A percentile compares a stretch with the other conserved stretches of the same genome.
These are phyloP conservation scores for Coprinopsis sp. DNA, from an alignment of 768 basidiomycete species.

Conservation along the genomic window DNA sequence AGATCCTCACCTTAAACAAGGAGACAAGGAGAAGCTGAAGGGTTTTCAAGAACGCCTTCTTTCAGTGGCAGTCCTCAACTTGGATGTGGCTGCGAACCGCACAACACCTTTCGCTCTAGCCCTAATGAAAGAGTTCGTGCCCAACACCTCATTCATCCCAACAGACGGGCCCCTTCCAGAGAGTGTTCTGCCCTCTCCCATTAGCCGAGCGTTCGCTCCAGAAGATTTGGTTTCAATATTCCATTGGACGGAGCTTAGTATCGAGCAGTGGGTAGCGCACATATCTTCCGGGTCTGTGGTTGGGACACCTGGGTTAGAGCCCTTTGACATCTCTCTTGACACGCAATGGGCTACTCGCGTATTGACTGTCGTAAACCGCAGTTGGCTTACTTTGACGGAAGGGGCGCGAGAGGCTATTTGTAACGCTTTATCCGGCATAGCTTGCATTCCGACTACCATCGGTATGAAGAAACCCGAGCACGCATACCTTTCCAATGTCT, in stretches of 20 bases:
- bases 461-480: constrained; percentile 73
- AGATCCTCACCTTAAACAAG: constrained; percentile 24
- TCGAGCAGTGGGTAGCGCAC: constrained; percentile 72
- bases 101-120: constrained; percentile 65
- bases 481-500: constrained; percentile 79
- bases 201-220: constrained; percentile 57
- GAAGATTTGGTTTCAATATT: constrained; percentile 51
- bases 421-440: constrained; percentile 39
- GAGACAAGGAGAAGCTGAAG: constrained; percentile 28
- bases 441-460: constrained; percentile 67
- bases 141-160: constrained; percentile 53
- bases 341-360: constrained; percentile 79
- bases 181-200: constrained; percentile 60
- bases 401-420: constrained; percentile 43
- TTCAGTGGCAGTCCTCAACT: constrained; percentile 58
- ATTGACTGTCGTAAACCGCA: constrained; percentile 55
- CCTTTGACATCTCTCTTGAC: constrained; percentile 63
- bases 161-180: constrained; percentile 70
- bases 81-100: constrained; percentile 30
- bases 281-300: constrained; percentile 45
- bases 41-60: constrained; percentile 59
- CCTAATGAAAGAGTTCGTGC: constrained; percentile 66
- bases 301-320: constrained; percentile 38
- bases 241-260: constrained; percentile 72
- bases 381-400: constrained; percentile 63